Base-by-base conservation (phyloP, 805 yeast species). In the Saccharomycopsis lassenensis region DNA sequence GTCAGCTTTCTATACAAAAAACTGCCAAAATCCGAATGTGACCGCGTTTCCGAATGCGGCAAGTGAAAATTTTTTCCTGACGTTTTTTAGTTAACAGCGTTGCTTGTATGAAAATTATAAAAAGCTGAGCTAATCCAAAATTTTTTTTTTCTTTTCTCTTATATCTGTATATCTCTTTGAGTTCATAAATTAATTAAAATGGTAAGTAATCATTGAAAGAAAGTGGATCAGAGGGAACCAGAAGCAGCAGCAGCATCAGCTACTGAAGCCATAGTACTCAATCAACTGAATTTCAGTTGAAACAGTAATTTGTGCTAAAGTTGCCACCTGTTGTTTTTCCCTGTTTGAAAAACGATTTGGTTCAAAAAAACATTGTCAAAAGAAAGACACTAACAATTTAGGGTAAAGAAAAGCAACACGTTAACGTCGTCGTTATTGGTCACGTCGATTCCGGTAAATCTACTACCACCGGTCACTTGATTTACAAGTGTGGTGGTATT, bases 361-460 rank as follows among this genome's bases (percentile, higher is more conserved):
- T n/a, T n/a, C n/a, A n/a, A n/a, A n/a, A n/a, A n/a, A 36, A 26
- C 40, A 37, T 27, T 19, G 21, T 30, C 26, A 40, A 31, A 41
- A 11, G 24, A 37, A n/a, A n/a, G 48, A 45, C 50, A 48, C 35
- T 33, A 26, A 25, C 34, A 25, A 35, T 39, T 59, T 48, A 61
- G 94, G 95, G 95, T 78, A 85, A 85, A 71, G 95, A 77, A 62
- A 87, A 89, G 81, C 61, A 74, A 71, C 97, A 89, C 83, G 83
- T 89, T 76, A 89, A 89, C 95, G 94, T 89, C 74, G 98, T 91
- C 70, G 97, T 91, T 66, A 89, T 89, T 70, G 98, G 97, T 72
- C 97, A 89, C 94, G 97, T 91, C 96, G 97, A 89, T 74, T 87
- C 96, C 60, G 89, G 89, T 73, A 82, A 83, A 75, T 89, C 96